Conservation (phyloP, 2,329 filamentous ascomycete genomes). For the Aspergillus bombycis region DNA sequence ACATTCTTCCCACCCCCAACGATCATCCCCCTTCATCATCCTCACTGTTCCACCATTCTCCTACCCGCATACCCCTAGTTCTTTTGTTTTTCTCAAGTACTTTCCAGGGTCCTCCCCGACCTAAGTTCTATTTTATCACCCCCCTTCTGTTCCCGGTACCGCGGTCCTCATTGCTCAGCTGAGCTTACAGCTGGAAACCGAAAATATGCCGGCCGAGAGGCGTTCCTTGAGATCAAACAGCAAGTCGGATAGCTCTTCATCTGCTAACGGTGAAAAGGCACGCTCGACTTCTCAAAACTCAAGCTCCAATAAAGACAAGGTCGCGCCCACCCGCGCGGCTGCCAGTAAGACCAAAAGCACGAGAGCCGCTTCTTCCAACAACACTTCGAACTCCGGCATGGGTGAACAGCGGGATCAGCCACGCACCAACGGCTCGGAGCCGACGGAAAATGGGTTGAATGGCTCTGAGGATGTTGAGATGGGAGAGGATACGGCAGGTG, state of each 20-base stretch:
- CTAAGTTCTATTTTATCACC: slow-evolving; percentile 18
- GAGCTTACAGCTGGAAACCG: slow-evolving; percentile 34
- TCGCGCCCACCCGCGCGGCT: slow-evolving; percentile 46
- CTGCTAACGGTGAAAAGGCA: slow-evolving; percentile 51
- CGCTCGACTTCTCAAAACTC: slow-evolving; percentile 49
- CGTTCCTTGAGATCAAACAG: slow-evolving; percentile 51
- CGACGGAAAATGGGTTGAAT: slow-evolving; percentile 68
- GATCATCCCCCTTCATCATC: slow-evolving; percentile 1
- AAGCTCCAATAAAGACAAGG: slow-evolving; percentile 49
- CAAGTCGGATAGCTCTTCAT: slow-evolving; percentile 50
- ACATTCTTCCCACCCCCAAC: slow-evolving; percentile 21
- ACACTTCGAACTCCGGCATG: slow-evolving; percentile 54
- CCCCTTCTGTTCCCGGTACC: slow-evolving; percentile 33
- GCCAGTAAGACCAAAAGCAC: slow-evolving; percentile 46
- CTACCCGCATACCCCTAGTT: slow-evolving; percentile 16
- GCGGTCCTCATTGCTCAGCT: slow-evolving; percentile 33
- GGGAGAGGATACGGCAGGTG: slow-evolving; percentile 64
- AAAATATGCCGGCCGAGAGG: slow-evolving; percentile 52
- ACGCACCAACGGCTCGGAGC: slow-evolving; percentile 67
- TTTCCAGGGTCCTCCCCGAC: slow-evolving; percentile 17
- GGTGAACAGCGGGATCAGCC: slow-evolving; percentile 72
- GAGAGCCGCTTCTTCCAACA: slow-evolving; percentile 41
- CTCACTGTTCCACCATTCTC: slow-evolving; percentile 25
- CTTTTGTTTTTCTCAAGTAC: slow-evolving; percentile 14
- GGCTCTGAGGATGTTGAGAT: slow-evolving; percentile 71